These are phyloP conservation scores for Shiraia bambusicola DNA, from an alignment of 2,329 filamentous ascomycete species.

Conservation along the genomic window DNA sequence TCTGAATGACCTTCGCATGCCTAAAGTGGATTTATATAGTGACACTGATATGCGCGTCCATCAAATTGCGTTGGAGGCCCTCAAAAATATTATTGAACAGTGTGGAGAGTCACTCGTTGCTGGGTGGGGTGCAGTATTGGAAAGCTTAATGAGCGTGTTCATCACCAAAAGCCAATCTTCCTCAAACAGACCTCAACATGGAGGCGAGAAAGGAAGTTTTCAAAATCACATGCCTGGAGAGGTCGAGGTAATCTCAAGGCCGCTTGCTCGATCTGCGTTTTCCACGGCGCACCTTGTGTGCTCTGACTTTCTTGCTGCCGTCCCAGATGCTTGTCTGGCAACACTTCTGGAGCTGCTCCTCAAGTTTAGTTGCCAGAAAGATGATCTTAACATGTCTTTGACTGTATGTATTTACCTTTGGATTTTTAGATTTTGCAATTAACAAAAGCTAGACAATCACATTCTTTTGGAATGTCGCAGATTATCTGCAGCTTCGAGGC, in stretches of 20 bases:
- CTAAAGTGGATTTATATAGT: slow-evolving; percentile 59
- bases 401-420: slow-evolving; percentile 62
- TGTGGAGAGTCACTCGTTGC: slow-evolving; percentile 80
- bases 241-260: slow-evolving; percentile 59
- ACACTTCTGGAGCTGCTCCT: slow-evolving; percentile 84
- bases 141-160: slow-evolving; percentile 83
- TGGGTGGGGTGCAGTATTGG: slow-evolving; percentile 85
- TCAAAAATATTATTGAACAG: slow-evolving; percentile 81
- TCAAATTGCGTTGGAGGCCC: slow-evolving; percentile 72
- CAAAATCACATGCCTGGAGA: neutral
- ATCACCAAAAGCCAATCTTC: slow-evolving; percentile 2
- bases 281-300: slow-evolving; percentile 88
- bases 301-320: slow-evolving; percentile 82
- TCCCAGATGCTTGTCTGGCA: slow-evolving; percentile 70
- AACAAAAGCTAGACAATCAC: slow-evolving; percentile 69
- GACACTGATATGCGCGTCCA: slow-evolving; percentile 77
- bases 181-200: neutral
- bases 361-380: slow-evolving; percentile 83
- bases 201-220: neutral
- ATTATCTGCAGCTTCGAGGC: slow-evolving; percentile 67
- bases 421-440: slow-evolving; percentile 1
- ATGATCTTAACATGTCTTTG: slow-evolving; percentile 92
- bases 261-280: slow-evolving; percentile 83
- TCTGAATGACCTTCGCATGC: slow-evolving; percentile 54
- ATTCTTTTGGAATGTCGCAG: slow-evolving; percentile 93